These are phyloP conservation scores for Apiospora koreana DNA, from an alignment of 2,329 filamentous ascomycete genomes.

Conservation along the genomic window DNA sequence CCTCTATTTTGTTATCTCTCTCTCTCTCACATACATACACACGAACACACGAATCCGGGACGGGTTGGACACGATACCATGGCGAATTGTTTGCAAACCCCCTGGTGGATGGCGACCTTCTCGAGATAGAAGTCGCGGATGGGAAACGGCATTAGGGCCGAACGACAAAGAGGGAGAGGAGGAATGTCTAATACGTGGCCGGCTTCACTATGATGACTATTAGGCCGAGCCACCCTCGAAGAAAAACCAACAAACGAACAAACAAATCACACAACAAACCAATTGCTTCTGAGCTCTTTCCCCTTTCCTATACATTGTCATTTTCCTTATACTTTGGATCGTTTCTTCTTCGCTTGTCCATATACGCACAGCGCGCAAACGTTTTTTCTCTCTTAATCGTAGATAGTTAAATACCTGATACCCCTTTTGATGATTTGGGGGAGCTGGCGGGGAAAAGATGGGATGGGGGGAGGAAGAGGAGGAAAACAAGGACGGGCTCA, in stretches of 20 bases:
- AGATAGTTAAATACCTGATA: constrained; percentile 36
- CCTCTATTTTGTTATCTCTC: background rate
- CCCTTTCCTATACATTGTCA: constrained; percentile 21
- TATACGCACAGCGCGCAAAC: constrained; percentile 4
- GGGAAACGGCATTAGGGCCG: background rate
- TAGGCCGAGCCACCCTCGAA: background rate
- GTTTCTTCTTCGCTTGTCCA: constrained; percentile 13
- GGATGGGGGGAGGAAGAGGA: constrained; percentile 18
- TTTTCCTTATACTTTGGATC: constrained; percentile 9
- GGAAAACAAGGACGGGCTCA: constrained; percentile 8
- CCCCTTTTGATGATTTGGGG: constrained; percentile 21
- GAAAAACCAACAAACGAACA: background rate
- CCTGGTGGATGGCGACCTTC: constrained; percentile 10
- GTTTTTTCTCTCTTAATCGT: constrained; percentile 30
- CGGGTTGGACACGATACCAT: constrained; percentile 6
- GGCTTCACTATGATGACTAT: constrained; percentile 10
- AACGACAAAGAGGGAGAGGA: constrained; percentile 3
- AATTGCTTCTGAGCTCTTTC: constrained; percentile 15
- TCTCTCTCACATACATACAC: constrained; percentile 5
- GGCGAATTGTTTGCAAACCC: background rate
- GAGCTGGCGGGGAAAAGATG: constrained; percentile 14
- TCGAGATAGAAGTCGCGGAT: background rate
- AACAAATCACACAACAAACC: constrained; percentile 1
- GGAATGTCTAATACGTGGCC: constrained; percentile 11
- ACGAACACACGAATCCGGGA: constrained; percentile 8